Conservation (phyloP, 2,329 filamentous ascomycete species). For the Thielaviopsis euricoi region DNA sequence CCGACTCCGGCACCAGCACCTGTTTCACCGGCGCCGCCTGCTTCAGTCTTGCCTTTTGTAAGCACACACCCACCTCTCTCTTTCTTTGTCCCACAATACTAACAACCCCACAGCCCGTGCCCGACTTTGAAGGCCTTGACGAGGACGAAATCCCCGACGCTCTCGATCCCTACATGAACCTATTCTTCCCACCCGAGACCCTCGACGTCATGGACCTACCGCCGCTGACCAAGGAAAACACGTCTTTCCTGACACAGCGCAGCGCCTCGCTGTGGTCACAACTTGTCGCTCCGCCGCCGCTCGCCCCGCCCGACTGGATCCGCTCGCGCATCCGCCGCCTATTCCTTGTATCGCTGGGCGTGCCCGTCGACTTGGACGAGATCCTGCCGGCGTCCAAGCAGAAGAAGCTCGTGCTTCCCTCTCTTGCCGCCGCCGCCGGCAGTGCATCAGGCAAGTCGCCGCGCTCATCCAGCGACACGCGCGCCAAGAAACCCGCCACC, state of each 20-base stretch:
- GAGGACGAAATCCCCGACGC: constrained; percentile 43
- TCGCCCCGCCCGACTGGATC: constrained; percentile 96
- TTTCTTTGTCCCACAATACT: neutral
- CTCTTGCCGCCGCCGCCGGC: constrained; percentile 52
- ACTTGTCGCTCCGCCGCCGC: constrained; percentile 80
- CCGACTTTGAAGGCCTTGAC: constrained; percentile 47
- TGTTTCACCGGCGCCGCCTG: constrained; percentile 18
- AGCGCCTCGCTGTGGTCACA: constrained; percentile 92
- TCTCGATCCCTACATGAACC: constrained; percentile 49
- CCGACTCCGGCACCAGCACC: constrained; percentile 16
- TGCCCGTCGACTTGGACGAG: constrained; percentile 92
- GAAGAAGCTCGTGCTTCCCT: constrained; percentile 89
- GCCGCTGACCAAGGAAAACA: constrained; percentile 34
- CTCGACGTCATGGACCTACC: constrained; percentile 34
- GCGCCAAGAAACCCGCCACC: constrained; percentile 31
- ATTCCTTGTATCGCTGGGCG: constrained; percentile 88
- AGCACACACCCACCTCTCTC: constrained; percentile 12
- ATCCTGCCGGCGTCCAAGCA: constrained; percentile 94
- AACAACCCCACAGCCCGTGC: constrained; percentile 36
- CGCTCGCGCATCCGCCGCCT: constrained; percentile 85
- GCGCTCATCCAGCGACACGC: constrained; percentile 37
- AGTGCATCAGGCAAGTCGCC: constrained; percentile 36
- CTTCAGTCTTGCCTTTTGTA: constrained; percentile 28
- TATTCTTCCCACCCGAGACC: constrained; percentile 44
- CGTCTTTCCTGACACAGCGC: constrained; percentile 68